Base-by-base conservation (phyloP, 495 filamentous ascomycete genomes). In the Penicillium tannophilum region DNA sequence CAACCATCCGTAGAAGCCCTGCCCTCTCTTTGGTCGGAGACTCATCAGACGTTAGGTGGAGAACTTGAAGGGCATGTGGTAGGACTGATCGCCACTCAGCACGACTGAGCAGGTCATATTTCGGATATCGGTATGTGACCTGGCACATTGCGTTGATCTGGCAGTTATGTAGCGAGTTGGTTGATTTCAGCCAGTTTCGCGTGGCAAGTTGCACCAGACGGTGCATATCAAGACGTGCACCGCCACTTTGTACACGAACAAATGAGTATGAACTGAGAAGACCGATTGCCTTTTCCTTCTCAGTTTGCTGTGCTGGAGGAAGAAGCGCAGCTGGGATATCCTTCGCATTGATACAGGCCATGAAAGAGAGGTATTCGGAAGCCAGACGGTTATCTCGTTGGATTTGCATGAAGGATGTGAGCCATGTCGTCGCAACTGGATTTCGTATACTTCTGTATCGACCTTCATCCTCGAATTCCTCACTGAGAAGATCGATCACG, bases 401-500 rank as follows among this genome's bases (percentile, higher is more conserved):
- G 11, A 85, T 80, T 58, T 84, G 76, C 0, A 70, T 56, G 50
- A 86, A 82, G 0, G 82, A 83, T 1, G 83, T 76, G 0, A 79
- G 67, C 83, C 80, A 86, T 0, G 83, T 87, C 1, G 70, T 73
- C 2, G 79, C 81, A 1, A 86, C 72, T 4, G 84, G 72, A 55
- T 84, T 86, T 17, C 76, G 66, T 16, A 62, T 69, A 6, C 67
- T 71, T 5, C 35, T 39, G 55, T 84, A 81, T 49, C 79, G 64
- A 10, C 70, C 61, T 6, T 73, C 60, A 33, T 84, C 79, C 6
- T 72, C 67, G 52, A 84, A 87, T 5, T 84, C 81, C 63, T 74
- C 61, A 54, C 77, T 81, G 11, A 85, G 60, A 6, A 85, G 63
- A 19, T 70, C 65, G 9, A 78, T 64, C 2, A 61, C 60, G 14